phyloP scores from a whole-genome alignment of 768 basidiomycete species.

The Mrakia hoshinonis region DNA sequence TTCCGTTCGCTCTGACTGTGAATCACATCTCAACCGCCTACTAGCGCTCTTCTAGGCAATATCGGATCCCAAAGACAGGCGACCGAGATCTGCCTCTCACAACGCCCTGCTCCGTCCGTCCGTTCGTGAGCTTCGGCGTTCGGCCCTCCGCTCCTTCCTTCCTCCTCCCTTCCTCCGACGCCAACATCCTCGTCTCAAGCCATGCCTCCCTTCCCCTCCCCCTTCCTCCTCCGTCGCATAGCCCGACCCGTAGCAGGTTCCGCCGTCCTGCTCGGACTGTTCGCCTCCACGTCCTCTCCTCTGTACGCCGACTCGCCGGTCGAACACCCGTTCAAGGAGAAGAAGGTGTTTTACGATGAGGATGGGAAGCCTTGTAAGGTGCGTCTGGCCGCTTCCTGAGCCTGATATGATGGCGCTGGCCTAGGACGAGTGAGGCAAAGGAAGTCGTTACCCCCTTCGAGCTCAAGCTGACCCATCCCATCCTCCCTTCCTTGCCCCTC shows the following conservation, averaged over 20 bases:
- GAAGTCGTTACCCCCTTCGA: too few relatives aligned
- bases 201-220: neutral
- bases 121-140: too few relatives aligned
- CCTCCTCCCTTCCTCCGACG: too few relatives aligned
- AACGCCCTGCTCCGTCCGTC: too few relatives aligned
- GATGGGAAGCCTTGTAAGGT: constrained; percentile 26
- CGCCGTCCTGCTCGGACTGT: neutral
- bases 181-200: neutral
- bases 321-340: constrained; percentile 1
- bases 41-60: too few relatives aligned
- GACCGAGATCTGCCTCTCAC: too few relatives aligned
- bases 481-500: neutral
- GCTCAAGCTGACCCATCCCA: neutral
- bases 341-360: constrained; percentile 22
- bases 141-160: too few relatives aligned
- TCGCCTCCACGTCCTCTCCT: constrained; percentile 3
- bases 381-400: neutral
- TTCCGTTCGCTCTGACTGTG: too few relatives aligned
- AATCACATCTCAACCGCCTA: too few relatives aligned
- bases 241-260: neutral
- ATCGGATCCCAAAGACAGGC: too few relatives aligned
- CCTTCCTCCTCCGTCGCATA: neutral
- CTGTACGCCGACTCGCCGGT: constrained; percentile 8
- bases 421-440: neutral
- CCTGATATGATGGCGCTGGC: too few relatives aligned